Evolutionary conservation across 2,329 filamentous ascomycete species (phyloP).

Genomic region (Fusarium succisae): DNA sequence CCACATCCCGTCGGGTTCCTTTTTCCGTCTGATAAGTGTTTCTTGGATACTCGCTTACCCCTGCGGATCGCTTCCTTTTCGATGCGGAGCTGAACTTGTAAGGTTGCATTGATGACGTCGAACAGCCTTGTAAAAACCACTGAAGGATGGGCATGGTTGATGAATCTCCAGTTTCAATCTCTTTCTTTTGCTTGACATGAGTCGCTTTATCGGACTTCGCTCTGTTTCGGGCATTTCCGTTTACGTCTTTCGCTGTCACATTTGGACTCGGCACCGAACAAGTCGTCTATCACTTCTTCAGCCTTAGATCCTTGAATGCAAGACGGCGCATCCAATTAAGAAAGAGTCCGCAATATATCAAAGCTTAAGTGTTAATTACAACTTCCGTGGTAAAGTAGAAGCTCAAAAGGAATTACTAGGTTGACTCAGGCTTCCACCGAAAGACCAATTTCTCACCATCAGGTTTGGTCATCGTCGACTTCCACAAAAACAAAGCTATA

Average conservation of each 20-base stretch:
- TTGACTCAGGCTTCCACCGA: background rate
- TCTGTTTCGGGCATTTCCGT: background rate
- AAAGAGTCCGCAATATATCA: too few species aligned
- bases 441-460: background rate
- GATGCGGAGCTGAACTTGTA: background rate
- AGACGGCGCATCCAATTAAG: too few species aligned
- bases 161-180: background rate
- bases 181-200: background rate
- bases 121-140: background rate
- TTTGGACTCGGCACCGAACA: background rate
- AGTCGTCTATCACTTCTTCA: background rate
- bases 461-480: background rate
- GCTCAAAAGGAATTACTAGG: accelerated
- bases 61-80: background rate
- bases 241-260: background rate
- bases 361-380: accelerated
- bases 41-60: background rate
- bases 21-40: background rate
- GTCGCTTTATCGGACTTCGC: background rate
- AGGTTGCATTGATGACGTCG: background rate
- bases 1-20: background rate
- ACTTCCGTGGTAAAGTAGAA: too few species aligned
- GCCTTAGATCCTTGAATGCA: accelerated
- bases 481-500: background rate
- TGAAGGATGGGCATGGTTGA: background rate